A percentile compares a stretch with the other conserved stretches of the same genome.
phyloP scores from a whole-genome alignment of 2,329 filamentous ascomycete genomes.

The Teratosphaeria destructans region DNA sequence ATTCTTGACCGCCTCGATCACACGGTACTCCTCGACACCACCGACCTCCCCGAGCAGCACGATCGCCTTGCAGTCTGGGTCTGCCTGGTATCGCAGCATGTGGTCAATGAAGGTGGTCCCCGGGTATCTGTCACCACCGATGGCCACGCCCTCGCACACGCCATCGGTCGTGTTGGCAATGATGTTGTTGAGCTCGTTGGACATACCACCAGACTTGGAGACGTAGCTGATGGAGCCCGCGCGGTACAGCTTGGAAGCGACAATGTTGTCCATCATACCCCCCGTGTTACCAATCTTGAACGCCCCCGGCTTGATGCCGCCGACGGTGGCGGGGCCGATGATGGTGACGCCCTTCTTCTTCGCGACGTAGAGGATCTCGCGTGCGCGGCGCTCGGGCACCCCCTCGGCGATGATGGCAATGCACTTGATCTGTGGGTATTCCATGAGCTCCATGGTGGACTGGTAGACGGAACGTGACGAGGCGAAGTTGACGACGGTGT shows the following conservation, averaged over 20 bases:
- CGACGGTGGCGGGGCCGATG: slow-evolving; percentile 94
- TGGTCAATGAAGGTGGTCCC: slow-evolving; percentile 99
- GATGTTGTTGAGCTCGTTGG: slow-evolving; percentile 99
- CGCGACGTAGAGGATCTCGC: slow-evolving; percentile 93
- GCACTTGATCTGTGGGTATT: slow-evolving; percentile 91
- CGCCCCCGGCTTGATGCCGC: slow-evolving; percentile 97
- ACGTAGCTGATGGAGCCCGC: slow-evolving; percentile 98
- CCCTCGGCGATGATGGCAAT: slow-evolving; percentile 99
- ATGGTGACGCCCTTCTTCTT: slow-evolving; percentile 99
- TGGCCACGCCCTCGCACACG: slow-evolving; percentile 98
- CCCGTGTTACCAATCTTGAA: slow-evolving; percentile 99
- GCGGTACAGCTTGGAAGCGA: slow-evolving; percentile 98
- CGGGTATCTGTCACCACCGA: slow-evolving; percentile 97
- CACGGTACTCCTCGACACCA: slow-evolving; percentile 99
- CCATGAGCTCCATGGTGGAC: slow-evolving; percentile 98
- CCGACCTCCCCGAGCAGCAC: slow-evolving; percentile 94
- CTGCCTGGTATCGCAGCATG: slow-evolving; percentile 88
- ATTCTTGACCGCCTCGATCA: slow-evolving; percentile 93
- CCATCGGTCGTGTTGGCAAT: slow-evolving; percentile 91
- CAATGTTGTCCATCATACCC: slow-evolving; percentile 99
- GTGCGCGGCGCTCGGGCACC: slow-evolving; percentile 96
- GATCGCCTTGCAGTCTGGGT: slow-evolving; percentile 96
- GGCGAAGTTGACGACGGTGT: slow-evolving; percentile 98
- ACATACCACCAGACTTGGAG: slow-evolving; percentile 99
- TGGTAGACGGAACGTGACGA: slow-evolving; percentile 97